Evolutionary conservation across 2,329 filamentous ascomycete species (phyloP), one percentile per base, ranked within the genome.

Genomic region (Thyridium curvatum): DNA sequence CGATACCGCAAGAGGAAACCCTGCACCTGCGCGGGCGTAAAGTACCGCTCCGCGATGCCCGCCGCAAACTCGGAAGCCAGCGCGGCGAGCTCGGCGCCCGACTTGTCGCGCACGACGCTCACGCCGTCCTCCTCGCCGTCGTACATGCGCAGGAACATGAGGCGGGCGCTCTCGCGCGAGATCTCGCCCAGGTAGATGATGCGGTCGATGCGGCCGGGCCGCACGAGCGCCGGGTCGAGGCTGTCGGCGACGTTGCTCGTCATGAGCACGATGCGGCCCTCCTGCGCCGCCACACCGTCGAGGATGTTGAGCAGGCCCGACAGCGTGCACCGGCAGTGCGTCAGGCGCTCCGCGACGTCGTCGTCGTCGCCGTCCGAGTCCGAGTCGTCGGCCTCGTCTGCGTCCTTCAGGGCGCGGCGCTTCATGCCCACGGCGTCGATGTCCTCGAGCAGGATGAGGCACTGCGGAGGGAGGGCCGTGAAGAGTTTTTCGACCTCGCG

Each of bases 181-280:
- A 72, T 70, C 44, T 68, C 61, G 21, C 64, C 65, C 37, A 87
- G 78, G 12, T 66, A 56, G 8, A 86, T 71, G 42, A 73, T 75
- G 56, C 76, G 69, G 48, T 87, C 82, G 1, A 87, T 75, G 3
- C 82, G 68, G 0, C 82, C 83, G 0, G 82, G 82, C 1, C 82
- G 68, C 9, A 84, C 66, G 0, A 87, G 64, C 0, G 81, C 82
- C 2, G 68, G 60, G 50, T 86, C 81, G 0, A 86, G 70, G 37
- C 74, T 71, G 36, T 85, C 78, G 0, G 74, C 71, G 36, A 74
- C 69, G 49, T 86, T 87, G 18, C 81, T 83, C 0, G 82, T 87
- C 81, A 87, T 86, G 53, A 87, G 74, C 14, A 87, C 69, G 18
- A 86, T 79, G 13, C 80, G 71, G 2, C 82, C 83, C 60, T 87